These are phyloP conservation scores for slime mould (Dictyostelium discoideum) DNA, from an alignment of 78 protist species.

Conservation along the genomic window DNA sequence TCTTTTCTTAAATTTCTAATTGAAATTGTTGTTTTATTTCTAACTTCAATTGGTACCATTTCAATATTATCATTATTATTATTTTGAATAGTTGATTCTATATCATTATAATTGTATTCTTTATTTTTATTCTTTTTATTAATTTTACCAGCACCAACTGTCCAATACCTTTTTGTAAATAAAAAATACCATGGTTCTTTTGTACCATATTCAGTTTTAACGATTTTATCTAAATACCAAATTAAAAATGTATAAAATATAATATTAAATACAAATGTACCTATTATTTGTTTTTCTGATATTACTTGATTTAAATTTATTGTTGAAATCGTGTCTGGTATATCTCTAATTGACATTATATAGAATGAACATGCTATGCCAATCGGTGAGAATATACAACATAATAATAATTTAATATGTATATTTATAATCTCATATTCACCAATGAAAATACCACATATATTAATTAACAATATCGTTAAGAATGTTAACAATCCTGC, in stretches of 20 bases:
- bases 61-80: conserved; percentile 13
- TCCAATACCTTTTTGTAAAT: conserved; percentile 40
- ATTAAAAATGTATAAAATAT: conserved; percentile 25
- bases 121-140: not conserved
- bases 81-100: not conserved
- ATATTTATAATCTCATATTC: not conserved
- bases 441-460: conserved; percentile 30
- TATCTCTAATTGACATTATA: conserved; percentile 1
- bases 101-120: not conserved
- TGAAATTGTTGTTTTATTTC: conserved; percentile 18
- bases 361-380: conserved; percentile 24
- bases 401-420: not conserved
- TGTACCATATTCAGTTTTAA: conserved; percentile 34
- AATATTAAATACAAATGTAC: conserved; percentile 41
- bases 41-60: conserved; percentile 11
- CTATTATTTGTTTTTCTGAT: conserved; percentile 1
- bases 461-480: not conserved
- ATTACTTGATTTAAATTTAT: not conserved
- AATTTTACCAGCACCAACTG: not conserved
- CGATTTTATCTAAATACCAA: conserved; percentile 60
- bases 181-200: conserved; percentile 20
- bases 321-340: not conserved
- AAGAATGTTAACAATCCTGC: conserved; percentile 11
- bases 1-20: conserved; percentile 37
- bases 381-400: conserved; percentile 33